Evolutionary conservation across 1,139 yeast species (phyloP).

Genomic region (Zygoascus meyerae): DNA sequence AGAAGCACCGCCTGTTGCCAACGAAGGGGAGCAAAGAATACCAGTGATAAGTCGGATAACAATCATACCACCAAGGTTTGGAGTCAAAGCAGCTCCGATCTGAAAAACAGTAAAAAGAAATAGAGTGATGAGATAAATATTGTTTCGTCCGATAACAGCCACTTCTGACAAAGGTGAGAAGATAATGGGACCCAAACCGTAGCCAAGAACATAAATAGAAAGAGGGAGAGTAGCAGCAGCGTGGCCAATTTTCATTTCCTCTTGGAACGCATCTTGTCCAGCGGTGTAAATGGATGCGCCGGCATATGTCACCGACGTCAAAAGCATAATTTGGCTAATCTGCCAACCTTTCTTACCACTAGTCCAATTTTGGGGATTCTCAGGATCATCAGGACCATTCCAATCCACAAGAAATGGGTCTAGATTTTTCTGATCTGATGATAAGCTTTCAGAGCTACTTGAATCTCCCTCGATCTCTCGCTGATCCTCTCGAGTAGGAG

Average conservation of each 20-base stretch:
- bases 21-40: conserved; percentile 73
- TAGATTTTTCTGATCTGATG: not conserved
- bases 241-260: conserved; percentile 40
- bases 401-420: conserved; percentile 32
- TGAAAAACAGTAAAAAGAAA: conserved; percentile 52
- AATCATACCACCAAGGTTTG: conserved; percentile 44
- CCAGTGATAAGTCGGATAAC: conserved; percentile 78
- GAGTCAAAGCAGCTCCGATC: conserved; percentile 43
- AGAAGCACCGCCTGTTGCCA: conserved; percentile 85
- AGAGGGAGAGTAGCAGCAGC: conserved; percentile 45
- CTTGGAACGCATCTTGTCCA: conserved; percentile 41
- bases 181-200: conserved; percentile 52
- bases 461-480: not conserved
- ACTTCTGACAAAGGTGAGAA: conserved; percentile 52
- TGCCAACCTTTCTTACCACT: conserved; percentile 37
- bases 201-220: conserved; percentile 53
- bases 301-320: conserved; percentile 52
- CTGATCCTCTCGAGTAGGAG: not conserved
- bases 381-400: conserved; percentile 52
- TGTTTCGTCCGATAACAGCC: conserved; percentile 48
- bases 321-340: conserved; percentile 38
- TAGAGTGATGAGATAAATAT: conserved; percentile 48
- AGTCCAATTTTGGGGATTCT: conserved; percentile 56
- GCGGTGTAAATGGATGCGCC: conserved; percentile 61
- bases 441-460: not conserved